phyloP scores from a whole-genome alignment of 192 early-diverging fungal genomes.

The Phycomyces blakesleeanus region DNA sequence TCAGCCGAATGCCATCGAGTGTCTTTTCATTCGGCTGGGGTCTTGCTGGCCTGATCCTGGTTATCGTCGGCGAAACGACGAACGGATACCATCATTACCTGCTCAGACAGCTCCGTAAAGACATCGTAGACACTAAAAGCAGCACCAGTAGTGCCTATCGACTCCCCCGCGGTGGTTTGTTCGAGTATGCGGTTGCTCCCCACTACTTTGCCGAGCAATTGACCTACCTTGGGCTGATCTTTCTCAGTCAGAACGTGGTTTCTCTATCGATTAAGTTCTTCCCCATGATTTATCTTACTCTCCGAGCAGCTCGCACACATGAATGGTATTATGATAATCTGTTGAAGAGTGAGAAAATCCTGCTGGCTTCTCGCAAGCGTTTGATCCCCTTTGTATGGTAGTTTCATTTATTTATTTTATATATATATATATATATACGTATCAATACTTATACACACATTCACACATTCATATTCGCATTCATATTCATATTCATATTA shows the following conservation, averaged over 20 bases:
- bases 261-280: background rate
- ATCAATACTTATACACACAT: too few relatives aligned
- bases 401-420: too few relatives aligned
- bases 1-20: background rate
- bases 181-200: background rate
- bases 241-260: slow-evolving; percentile 10
- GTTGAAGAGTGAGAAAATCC: background rate
- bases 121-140: too few relatives aligned
- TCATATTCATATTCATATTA: too few relatives aligned
- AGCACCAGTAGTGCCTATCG: too few relatives aligned
- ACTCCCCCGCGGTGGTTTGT: slow-evolving; percentile 8
- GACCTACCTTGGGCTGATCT: slow-evolving; percentile 1
- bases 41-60: background rate
- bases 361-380: background rate
- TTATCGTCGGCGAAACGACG: background rate
- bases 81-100: slow-evolving; percentile 11
- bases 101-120: slow-evolving; percentile 3
- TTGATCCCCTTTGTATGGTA: slow-evolving; percentile 16
- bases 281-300: slow-evolving; percentile 9
- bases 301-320: background rate
- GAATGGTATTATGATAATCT: slow-evolving; percentile 4
- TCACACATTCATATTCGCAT: too few relatives aligned
- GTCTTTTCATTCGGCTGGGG: background rate
- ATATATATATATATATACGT: too few relatives aligned
- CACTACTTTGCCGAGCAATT: slow-evolving; percentile 12